phyloP scores from a whole-genome alignment of 805 yeast genomes.

The Sugiyamaella valdiviana region DNA sequence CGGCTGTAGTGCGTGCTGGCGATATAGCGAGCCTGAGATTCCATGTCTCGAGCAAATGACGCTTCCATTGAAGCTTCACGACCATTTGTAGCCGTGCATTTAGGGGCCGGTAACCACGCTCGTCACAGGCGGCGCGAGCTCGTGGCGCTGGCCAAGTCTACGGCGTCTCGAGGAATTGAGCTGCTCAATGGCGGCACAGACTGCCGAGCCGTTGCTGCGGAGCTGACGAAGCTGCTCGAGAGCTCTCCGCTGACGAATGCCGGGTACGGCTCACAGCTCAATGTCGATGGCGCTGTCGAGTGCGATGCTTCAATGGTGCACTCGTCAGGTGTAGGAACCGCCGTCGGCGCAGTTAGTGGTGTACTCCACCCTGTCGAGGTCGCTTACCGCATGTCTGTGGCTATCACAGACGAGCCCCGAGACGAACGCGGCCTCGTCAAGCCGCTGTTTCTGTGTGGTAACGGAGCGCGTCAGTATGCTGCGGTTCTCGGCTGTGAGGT shows the following conservation, averaged over 20 bases:
- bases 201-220: constrained; percentile 21
- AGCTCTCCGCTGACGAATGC: constrained; percentile 34
- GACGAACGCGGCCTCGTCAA: constrained; percentile 15
- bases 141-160: constrained; percentile 14
- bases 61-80: neutral
- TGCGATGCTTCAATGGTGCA: constrained; percentile 37
- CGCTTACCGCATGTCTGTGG: constrained; percentile 21
- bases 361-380: constrained; percentile 28
- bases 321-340: constrained; percentile 21
- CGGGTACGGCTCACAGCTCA: constrained; percentile 37
- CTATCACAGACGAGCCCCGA: constrained; percentile 4
- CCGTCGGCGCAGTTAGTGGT: constrained; percentile 30
- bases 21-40: constrained; percentile 17
- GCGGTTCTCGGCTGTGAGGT: constrained; percentile 10
- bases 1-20: constrained; percentile 15
- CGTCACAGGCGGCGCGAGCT: constrained; percentile 9
- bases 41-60: constrained; percentile 1
- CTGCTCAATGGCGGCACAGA: constrained; percentile 16
- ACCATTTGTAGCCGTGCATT: constrained; percentile 26
- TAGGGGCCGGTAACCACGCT: constrained; percentile 33
- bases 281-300: constrained; percentile 30
- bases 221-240: constrained; percentile 31
- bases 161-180: constrained; percentile 20
- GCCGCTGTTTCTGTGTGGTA: constrained; percentile 31
- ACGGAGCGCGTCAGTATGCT: constrained; percentile 32